Evolutionary conservation across 768 basidiomycete genomes (phyloP).

Genomic region (Tylopilus plumbeoviolaceoides): DNA sequence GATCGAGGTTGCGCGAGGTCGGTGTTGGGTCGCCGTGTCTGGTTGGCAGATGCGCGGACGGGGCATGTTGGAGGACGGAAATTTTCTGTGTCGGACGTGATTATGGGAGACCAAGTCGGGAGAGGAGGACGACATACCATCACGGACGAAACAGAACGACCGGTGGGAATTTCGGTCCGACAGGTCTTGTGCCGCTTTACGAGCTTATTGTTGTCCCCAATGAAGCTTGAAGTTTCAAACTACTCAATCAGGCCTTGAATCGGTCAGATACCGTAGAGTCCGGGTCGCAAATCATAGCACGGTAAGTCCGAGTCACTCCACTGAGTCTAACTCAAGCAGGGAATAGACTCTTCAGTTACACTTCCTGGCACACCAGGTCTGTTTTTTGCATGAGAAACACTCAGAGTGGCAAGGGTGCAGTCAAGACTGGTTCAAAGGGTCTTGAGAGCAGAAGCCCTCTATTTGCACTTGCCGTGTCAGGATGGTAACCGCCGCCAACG

Average conservation of each 20-base stretch:
- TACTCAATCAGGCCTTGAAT: neutral
- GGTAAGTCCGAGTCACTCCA: too few species aligned
- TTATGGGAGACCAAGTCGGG: neutral
- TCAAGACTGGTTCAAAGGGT: neutral
- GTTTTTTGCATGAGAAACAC: neutral
- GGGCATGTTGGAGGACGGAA: slow-evolving; percentile 80
- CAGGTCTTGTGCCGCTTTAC: too few species aligned
- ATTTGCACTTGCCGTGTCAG: slow-evolving; percentile 1
- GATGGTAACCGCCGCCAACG: slow-evolving; percentile 18
- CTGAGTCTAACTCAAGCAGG: neutral
- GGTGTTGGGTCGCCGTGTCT: slow-evolving; percentile 84
- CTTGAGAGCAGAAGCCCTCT: neutral
- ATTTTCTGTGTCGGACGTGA: slow-evolving; percentile 58
- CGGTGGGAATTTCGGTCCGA: neutral
- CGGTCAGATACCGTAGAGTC: neutral
- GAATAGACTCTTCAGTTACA: neutral
- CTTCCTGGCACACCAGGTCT: neutral
- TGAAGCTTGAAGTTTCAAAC: too few species aligned
- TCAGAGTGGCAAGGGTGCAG: neutral
- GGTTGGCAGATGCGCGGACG: slow-evolving; percentile 64
- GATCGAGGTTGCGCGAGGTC: slow-evolving; percentile 87
- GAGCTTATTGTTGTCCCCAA: too few species aligned
- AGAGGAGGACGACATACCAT: slow-evolving; percentile 13
- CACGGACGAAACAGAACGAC: neutral
- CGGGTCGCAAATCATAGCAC: neutral